phyloP scores from a whole-genome alignment of 2,329 filamentous ascomycete species.

The Nemania diffusa region DNA sequence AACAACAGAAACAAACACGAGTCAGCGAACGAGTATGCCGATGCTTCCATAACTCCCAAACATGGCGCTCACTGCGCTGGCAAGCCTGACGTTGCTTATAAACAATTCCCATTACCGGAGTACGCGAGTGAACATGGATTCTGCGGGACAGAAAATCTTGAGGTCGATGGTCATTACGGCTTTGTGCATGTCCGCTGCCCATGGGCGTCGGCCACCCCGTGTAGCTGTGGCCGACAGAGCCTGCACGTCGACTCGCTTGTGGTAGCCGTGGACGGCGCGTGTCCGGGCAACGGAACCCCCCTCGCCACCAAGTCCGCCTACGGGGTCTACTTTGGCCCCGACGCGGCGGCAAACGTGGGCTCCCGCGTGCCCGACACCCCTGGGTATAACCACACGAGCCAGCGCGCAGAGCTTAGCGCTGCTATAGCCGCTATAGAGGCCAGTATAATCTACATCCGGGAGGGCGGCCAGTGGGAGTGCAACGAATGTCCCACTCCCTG shows the following conservation, averaged over 20 bases:
- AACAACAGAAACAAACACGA: not conserved
- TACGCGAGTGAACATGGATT: not conserved
- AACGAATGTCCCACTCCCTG: conserved; percentile 20
- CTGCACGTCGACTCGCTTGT: conserved; percentile 34
- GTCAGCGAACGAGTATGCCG: not conserved
- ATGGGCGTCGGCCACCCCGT: conserved; percentile 6
- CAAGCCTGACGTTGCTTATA: not conserved
- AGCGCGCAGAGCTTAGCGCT: conserved; percentile 28
- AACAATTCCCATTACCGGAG: not conserved
- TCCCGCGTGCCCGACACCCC: conserved; percentile 5
- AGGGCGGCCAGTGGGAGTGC: conserved; percentile 28
- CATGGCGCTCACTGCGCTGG: not conserved
- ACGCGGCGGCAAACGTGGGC: not conserved
- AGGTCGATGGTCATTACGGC: not conserved
- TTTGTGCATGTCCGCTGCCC: conserved; percentile 21
- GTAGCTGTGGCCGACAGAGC: conserved; percentile 22
- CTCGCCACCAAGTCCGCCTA: conserved; percentile 21
- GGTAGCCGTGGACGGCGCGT: conserved; percentile 32
- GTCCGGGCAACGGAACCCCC: conserved; percentile 26
- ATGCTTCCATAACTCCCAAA: not conserved
- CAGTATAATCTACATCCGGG: conserved; percentile 1
- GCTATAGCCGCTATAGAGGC: conserved; percentile 20
- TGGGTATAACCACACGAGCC: conserved; percentile 24
- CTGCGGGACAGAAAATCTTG: conserved; percentile 12
- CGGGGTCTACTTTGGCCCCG: conserved; percentile 20